Evolutionary conservation across 257 asterid species (phyloP), one percentile per base, ranked within the genome.

Genomic region (Gynochthodes officinalis): DNA sequence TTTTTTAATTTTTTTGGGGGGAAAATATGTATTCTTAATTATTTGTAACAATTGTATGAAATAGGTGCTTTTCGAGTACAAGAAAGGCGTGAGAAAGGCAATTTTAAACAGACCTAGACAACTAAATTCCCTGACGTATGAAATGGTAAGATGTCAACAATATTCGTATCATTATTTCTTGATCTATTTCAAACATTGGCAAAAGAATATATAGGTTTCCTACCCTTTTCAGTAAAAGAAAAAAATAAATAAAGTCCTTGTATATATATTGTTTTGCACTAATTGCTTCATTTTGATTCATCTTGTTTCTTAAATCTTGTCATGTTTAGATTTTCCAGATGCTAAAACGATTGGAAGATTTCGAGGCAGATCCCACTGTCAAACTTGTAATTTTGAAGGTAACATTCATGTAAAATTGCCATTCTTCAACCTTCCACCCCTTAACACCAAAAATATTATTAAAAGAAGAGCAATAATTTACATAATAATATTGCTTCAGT

Each of bases 361-460:
- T 49, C 4, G 77, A 73, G 60, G 48, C 21, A 8, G 62, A 64
- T 37, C 55, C 77, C 11, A 21, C 18, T 6, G 14, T 64, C 43
- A 63, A 28, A 28, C 77, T 73, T 50, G 55, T 73, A 13, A 53
- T 73, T 50, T 37, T 73, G 5, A 73, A 73, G 77, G 77, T 73
- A 50, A 46, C n/a, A n/a, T 32, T n/a, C n/a, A 2, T 30, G 40
- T 13, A 0, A 12, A 2, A 13, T n/a, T 11, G 9, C 10, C 28
- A n/a, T n/a, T n/a, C n/a, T n/a, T n/a, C n/a, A n/a, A n/a, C n/a
- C n/a, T n/a, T n/a, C n/a, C n/a, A n/a, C n/a, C n/a, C n/a, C n/a
- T n/a, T n/a, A n/a, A n/a, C n/a, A n/a, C n/a, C n/a, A n/a, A n/a
- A n/a, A n/a, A n/a, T n/a, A n/a, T n/a, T n/a, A n/a, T n/a, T n/a